Evolutionary conservation across 169 alveolate species (phyloP), one percentile per base, ranked within the genome.

Genomic region (Plasmodium vivax): DNA sequence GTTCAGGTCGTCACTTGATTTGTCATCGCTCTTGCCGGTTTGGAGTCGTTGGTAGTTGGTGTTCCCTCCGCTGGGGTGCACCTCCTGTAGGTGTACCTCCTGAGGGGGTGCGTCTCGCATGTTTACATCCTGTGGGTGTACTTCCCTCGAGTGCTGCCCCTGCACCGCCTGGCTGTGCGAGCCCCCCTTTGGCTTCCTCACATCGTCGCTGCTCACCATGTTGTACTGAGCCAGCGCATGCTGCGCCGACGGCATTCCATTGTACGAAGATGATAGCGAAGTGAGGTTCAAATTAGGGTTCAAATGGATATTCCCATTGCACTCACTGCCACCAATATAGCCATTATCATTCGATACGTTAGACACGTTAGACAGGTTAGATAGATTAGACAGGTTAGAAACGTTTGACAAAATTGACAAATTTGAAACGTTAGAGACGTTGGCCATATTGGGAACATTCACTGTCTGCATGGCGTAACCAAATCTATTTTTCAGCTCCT

Each of bases 401-500:
- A 77, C 62, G 41, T 30, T 75, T 8, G 47, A 47, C 58, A 47
- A 47, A 47, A 47, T 47, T 12, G 58, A 47, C n/a, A 47, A 10
- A 47, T 81, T 43, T 2, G 73, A 81, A 2, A 43, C 30, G 74
- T 34, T 38, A 36, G 38, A 23, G 19, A 23, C n/a, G 8, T 74
- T 23, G 38, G 43, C 9, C 3, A 77, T 36, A 27, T 90, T 43
- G 30, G 38, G 23, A 12, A 79, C 27, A 36, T 32, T 75, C 3
- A 14, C 68, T 84, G 77, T 32, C 32, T 92, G 30, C 81, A 83
- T 47, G 4, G 73, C 19, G 16, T 79, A 41, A 5, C 34, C 30
- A 27, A 43, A 36, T 79, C 38, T 81, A 85, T 81, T 85, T 58
- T 58, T 68, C 14, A 56, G 30, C 41, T 92, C 84, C 51, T 92